A percentile compares a stretch with the other conserved stretches of the same genome.
These are phyloP conservation scores for Leccinum sublutescens DNA, from an alignment of 768 basidiomycete species.

Conservation along the genomic window DNA sequence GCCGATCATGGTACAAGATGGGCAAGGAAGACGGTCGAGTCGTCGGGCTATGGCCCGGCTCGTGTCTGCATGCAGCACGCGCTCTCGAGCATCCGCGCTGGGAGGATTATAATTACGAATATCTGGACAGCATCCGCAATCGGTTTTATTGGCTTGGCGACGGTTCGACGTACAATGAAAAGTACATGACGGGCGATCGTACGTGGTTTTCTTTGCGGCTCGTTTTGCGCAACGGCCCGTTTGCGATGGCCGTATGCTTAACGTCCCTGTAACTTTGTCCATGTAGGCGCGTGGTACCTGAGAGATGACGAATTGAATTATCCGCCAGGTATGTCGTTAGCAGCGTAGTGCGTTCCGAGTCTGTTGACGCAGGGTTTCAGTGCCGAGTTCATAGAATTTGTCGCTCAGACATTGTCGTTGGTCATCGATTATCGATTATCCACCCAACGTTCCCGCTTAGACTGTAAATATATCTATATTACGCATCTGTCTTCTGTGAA, in stretches of 20 bases:
- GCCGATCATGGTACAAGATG: conserved; percentile 63
- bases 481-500: background rate
- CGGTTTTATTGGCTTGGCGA: conserved; percentile 61
- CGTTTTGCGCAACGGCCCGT: conserved; percentile 11
- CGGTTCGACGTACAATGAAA: conserved; percentile 54
- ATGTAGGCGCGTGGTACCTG: conserved; percentile 15
- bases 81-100: conserved; percentile 56
- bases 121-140: conserved; percentile 42
- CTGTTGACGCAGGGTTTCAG: background rate
- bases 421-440: background rate
- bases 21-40: conserved; percentile 56
- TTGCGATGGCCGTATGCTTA: conserved; percentile 38
- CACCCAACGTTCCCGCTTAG: no score
- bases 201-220: conserved; percentile 33
- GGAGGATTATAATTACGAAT: conserved; percentile 62
- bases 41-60: conserved; percentile 61
- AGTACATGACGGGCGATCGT: conserved; percentile 38
- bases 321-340: conserved; percentile 8
- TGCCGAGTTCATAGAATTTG: background rate
- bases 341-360: no score
- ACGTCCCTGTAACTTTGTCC: no score
- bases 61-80: conserved; percentile 48
- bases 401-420: background rate
- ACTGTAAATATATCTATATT: no score
- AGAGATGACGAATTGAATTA: conserved; percentile 12